These are phyloP conservation scores for Benincasa hispida DNA, from an alignment of 306 rosid species.

Conservation along the genomic window DNA sequence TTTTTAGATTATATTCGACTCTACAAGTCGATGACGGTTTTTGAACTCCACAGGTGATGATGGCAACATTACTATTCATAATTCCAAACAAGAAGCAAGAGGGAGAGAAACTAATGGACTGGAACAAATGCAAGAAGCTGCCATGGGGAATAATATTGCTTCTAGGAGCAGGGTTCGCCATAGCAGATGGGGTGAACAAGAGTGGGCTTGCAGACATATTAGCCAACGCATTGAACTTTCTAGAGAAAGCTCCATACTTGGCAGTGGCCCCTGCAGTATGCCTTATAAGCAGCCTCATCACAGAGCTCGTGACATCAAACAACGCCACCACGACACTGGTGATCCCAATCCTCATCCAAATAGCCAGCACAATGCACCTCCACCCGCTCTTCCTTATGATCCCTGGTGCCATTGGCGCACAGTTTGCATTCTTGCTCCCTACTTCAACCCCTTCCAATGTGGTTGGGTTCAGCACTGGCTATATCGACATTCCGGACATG, in stretches of 20 bases:
- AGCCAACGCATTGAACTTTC: conserved; percentile 40
- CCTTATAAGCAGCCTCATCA: conserved; percentile 51
- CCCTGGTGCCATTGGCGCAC: conserved; percentile 74
- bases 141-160: conserved; percentile 79
- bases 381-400: conserved; percentile 74
- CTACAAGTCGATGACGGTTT: neutral
- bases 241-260: conserved; percentile 46
- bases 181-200: conserved; percentile 69
- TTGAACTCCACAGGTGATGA: conserved; percentile 40
- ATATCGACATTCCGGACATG: conserved; percentile 60
- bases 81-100: conserved; percentile 62
- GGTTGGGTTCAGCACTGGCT: conserved; percentile 72
- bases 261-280: conserved; percentile 63
- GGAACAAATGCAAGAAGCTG: conserved; percentile 83
- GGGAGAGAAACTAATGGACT: conserved; percentile 81
- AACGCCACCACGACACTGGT: conserved; percentile 77
- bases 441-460: conserved; percentile 74
- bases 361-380: conserved; percentile 49
- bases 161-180: conserved; percentile 82
- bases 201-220: conserved; percentile 65
- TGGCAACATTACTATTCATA: conserved; percentile 68
- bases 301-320: conserved; percentile 64
- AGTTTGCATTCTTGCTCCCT: conserved; percentile 68
- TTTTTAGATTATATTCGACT: neutral
- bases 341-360: conserved; percentile 48